phyloP scores from a whole-genome alignment of 805 yeast species.

The Lipomyces yamadae region DNA sequence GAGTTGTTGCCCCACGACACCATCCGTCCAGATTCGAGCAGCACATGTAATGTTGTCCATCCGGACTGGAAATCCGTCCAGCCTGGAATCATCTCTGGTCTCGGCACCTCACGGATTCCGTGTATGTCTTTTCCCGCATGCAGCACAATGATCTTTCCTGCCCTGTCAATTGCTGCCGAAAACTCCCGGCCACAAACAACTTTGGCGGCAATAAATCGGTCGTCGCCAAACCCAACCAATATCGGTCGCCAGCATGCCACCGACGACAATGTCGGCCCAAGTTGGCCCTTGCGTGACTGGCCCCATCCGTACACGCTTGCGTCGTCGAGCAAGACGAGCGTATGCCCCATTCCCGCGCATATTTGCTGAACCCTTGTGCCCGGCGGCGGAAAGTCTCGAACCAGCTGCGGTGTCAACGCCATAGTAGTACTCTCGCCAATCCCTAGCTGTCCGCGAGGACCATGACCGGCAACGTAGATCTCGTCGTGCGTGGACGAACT shows the following conservation, averaged over 20 bases:
- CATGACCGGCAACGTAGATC: conserved; percentile 63
- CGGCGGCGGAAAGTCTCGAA: conserved; percentile 35
- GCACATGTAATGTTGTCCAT: conserved; percentile 80
- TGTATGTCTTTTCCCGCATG: conserved; percentile 10
- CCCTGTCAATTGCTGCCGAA: conserved; percentile 48
- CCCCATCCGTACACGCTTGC: conserved; percentile 71
- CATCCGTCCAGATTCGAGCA: conserved; percentile 43
- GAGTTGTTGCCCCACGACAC: conserved; percentile 73
- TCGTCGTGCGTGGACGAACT: conserved; percentile 40
- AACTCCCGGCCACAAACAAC: conserved; percentile 64
- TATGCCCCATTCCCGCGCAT: conserved; percentile 46
- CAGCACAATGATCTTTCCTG: conserved; percentile 35
- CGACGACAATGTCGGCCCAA: conserved; percentile 41
- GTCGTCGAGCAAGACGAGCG: conserved; percentile 43
- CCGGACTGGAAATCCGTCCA: conserved; percentile 52
- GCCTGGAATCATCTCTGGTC: neutral
- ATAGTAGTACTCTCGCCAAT: conserved; percentile 44
- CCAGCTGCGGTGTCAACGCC: neutral
- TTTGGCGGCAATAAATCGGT: conserved; percentile 13
- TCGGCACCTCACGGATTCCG: conserved; percentile 8
- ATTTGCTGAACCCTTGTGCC: conserved; percentile 35
- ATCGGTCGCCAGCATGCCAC: conserved; percentile 12
- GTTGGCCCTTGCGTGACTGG: conserved; percentile 64
- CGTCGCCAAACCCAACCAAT: conserved; percentile 4
- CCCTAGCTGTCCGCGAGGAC: conserved; percentile 78